These are phyloP conservation scores for Colletotrichum godetiae DNA, from an alignment of 2,329 filamentous ascomycete species.

Conservation along the genomic window DNA sequence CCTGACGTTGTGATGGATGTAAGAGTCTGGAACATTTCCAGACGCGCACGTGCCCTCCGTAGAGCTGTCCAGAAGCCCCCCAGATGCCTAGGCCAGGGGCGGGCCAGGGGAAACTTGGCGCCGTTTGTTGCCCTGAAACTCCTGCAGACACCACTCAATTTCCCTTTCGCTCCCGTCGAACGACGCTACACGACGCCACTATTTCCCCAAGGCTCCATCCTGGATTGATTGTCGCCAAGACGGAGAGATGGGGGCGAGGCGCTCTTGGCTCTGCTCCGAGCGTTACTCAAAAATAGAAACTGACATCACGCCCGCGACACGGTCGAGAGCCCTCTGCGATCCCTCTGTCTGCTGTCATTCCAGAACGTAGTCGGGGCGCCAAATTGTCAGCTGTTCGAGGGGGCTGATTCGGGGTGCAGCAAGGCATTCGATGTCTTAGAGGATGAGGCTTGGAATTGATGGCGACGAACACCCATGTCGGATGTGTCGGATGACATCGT, in stretches of 20 bases:
- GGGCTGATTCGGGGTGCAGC: slow-evolving; percentile 19
- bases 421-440: not conserved
- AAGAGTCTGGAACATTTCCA: not conserved
- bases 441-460: not conserved
- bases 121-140: not conserved
- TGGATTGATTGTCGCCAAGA: not conserved
- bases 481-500: not conserved
- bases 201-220: not conserved
- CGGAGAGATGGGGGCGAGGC: not conserved
- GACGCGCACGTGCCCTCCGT: not conserved
- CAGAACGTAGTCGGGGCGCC: not conserved
- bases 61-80: not conserved
- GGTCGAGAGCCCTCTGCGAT: not conserved
- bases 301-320: not conserved
- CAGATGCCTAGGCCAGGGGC: not conserved
- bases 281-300: not conserved
- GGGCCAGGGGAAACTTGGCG: not conserved
- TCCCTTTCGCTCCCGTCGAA: not conserved
- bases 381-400: not conserved
- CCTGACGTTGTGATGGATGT: not conserved
- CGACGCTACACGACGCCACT: not conserved
- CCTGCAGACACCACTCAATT: not conserved
- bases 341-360: not conserved
- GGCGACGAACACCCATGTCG: not conserved
- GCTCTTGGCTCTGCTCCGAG: not conserved